Percentiles rank a stretch among this genome's conserved stretches.
Conservation (phyloP, 1,139 yeast species). For the Chernovozyma aurita region DNA sequence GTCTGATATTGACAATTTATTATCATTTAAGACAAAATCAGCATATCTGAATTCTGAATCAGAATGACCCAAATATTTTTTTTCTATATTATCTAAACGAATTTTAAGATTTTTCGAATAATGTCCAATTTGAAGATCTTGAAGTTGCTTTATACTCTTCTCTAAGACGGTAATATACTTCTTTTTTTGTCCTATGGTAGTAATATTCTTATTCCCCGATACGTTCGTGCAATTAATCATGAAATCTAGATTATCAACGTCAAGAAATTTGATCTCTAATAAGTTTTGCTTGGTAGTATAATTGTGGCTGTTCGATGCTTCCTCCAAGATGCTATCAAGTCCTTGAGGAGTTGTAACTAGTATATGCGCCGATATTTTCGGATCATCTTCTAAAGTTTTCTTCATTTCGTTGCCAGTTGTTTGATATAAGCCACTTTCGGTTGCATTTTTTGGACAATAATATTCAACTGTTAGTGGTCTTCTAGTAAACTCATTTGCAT, state of each 20-base stretch:
- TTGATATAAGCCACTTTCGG: conserved; percentile 2
- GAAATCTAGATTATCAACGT: conserved; percentile 23
- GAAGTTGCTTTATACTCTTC: conserved; percentile 11
- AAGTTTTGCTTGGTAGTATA: conserved; percentile 7
- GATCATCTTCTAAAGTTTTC: background rate
- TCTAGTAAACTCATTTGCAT: conserved; percentile 14
- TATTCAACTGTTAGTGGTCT: conserved; percentile 20
- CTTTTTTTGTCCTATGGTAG: conserved; percentile 7
- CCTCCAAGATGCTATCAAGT: conserved; percentile 9
- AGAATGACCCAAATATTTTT: conserved; percentile 1
- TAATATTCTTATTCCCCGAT: conserved; percentile 1
- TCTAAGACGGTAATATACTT: conserved; percentile 13
- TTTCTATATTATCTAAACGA: conserved; percentile 6
- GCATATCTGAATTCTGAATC: conserved; percentile 9
- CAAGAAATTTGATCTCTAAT: conserved; percentile 14
- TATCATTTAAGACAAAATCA: conserved; percentile 9
- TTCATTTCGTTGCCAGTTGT: background rate
- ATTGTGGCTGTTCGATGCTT: conserved; percentile 1
- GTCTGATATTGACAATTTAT: conserved; percentile 6
- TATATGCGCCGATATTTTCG: conserved; percentile 17
- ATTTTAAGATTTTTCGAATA: conserved; percentile 7
- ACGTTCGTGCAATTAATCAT: conserved; percentile 6
- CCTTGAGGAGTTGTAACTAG: conserved; percentile 18
- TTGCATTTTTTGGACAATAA: conserved; percentile 1
- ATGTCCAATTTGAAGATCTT: conserved; percentile 10